phyloP scores from a whole-genome alignment of 305 asterid genomes.

The Fraxinus floribunda region DNA sequence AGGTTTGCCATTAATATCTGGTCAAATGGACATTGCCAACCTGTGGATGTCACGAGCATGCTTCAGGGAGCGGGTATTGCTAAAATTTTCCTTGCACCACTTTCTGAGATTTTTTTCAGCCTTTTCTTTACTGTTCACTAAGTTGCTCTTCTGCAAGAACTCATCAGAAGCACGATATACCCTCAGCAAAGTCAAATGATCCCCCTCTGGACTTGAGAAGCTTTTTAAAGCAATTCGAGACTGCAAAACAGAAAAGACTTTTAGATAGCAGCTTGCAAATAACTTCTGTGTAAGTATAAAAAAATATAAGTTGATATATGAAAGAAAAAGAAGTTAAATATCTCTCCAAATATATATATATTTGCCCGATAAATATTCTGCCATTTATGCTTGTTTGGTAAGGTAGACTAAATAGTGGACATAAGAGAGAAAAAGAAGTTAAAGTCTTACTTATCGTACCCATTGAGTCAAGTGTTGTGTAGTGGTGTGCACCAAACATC shows the following conservation, averaged over 20 bases:
- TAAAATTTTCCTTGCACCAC: constrained; percentile 94
- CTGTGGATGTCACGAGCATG: constrained; percentile 95
- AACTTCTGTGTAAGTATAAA: constrained; percentile 1
- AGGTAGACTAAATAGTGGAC: constrained; percentile 12
- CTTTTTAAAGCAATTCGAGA: constrained; percentile 72
- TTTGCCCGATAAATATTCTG: background rate
- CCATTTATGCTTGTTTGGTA: background rate
- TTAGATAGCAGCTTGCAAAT: constrained; percentile 20
- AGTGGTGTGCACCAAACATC: background rate
- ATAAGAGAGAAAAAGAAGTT: constrained; percentile 5
- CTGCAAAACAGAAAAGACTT: constrained; percentile 36
- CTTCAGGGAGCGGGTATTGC: constrained; percentile 82
- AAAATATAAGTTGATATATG: constrained; percentile 10
- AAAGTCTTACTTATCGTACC: no score
- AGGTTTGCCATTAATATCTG: background rate
- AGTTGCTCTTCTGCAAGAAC: constrained; percentile 63
- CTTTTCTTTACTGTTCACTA: constrained; percentile 49
- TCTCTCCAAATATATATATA: background rate
- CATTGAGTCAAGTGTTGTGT: background rate
- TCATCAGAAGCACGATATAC: constrained; percentile 79
- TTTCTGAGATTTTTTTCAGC: constrained; percentile 82
- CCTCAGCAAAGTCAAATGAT: constrained; percentile 81
- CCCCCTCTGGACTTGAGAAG: constrained; percentile 87
- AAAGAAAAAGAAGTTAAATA: constrained; percentile 1
- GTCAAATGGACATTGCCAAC: constrained; percentile 34